A percentile compares a stretch with the other conserved stretches of the same genome.
Evolutionary conservation across 2,329 filamentous ascomycete species (phyloP).

Genomic region (Huntiella decipiens): DNA sequence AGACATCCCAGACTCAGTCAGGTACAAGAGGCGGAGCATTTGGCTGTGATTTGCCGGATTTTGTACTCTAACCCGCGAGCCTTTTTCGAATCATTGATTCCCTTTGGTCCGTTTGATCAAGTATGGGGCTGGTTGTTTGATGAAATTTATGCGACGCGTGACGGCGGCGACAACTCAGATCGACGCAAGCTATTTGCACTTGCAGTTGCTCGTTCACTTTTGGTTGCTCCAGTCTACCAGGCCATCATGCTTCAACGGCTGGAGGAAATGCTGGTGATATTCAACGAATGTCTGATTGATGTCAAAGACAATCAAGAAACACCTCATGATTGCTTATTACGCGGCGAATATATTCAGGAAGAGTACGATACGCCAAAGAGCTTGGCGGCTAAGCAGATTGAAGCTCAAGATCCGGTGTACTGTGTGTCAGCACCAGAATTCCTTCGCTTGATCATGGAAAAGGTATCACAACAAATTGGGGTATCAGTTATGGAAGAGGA

Average conservation of each 20-base stretch:
- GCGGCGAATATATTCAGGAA: conserved; percentile 21
- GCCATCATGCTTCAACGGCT: conserved; percentile 40
- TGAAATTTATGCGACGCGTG: conserved; percentile 52
- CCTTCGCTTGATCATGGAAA: too few relatives aligned
- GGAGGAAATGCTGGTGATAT: conserved; percentile 57
- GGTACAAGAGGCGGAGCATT: conserved; percentile 68
- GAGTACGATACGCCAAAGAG: conserved; percentile 40
- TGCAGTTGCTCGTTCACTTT: conserved; percentile 51
- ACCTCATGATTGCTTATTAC: conserved; percentile 32
- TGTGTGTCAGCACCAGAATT: conserved; percentile 30
- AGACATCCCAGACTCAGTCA: conserved; percentile 51
- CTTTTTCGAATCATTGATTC: conserved; percentile 39
- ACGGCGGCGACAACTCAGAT: conserved; percentile 44
- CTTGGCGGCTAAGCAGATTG: conserved; percentile 32
- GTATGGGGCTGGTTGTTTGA: conserved; percentile 40
- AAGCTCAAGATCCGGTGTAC: conserved; percentile 46
- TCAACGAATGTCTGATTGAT: conserved; percentile 51
- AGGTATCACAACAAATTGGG: too few relatives aligned
- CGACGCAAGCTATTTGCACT: conserved; percentile 55
- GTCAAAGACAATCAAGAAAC: conserved; percentile 40
- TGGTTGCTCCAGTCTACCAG: conserved; percentile 38
- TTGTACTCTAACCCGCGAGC: conserved; percentile 51
- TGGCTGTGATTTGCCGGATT: conserved; percentile 63
- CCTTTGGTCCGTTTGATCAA: conserved; percentile 27
- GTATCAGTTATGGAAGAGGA: too few relatives aligned